Percentiles rank a stretch among this genome's conserved stretches.
Conservation (phyloP, 306 rosid species). For the Benincasa hispida region DNA sequence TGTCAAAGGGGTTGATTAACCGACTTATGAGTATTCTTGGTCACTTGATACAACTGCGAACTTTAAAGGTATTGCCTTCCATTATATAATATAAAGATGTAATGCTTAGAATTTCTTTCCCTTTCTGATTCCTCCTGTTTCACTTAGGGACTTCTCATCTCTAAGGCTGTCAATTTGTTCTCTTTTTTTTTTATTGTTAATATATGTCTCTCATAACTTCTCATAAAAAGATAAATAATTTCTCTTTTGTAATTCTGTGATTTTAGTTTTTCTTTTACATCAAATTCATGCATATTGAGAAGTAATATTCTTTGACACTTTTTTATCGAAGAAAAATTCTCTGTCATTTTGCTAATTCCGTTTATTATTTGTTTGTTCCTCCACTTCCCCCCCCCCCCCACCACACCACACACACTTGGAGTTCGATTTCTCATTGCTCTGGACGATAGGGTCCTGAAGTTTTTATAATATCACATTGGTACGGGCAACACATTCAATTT, state of each 20-base stretch:
- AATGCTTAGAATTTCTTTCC: background rate
- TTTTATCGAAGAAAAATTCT: background rate
- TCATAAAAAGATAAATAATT: background rate
- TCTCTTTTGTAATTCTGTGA: background rate
- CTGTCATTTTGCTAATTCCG: background rate
- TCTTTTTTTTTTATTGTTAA: background rate
- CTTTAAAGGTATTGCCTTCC: constrained; percentile 55
- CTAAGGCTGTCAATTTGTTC: background rate
- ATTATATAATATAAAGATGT: background rate
- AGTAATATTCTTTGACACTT: background rate
- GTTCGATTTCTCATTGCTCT: background rate
- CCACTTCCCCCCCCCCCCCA: too few species aligned
- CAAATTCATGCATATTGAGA: background rate
- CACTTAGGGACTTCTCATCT: background rate
- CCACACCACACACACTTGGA: too few species aligned
- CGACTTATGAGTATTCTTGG: constrained; percentile 94
- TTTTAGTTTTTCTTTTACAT: background rate
- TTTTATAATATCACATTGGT: background rate
- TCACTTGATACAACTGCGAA: constrained; percentile 92
- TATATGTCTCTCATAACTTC: background rate
- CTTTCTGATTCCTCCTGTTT: background rate
- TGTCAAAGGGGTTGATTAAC: constrained; percentile 72
- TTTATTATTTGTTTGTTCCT: background rate
- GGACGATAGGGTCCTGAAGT: background rate
- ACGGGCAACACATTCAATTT: background rate